Percentiles rank a stretch among this genome's conserved stretches.
phyloP scores from a whole-genome alignment of 305 asterid genomes.

The Ilex paraguariensis region DNA sequence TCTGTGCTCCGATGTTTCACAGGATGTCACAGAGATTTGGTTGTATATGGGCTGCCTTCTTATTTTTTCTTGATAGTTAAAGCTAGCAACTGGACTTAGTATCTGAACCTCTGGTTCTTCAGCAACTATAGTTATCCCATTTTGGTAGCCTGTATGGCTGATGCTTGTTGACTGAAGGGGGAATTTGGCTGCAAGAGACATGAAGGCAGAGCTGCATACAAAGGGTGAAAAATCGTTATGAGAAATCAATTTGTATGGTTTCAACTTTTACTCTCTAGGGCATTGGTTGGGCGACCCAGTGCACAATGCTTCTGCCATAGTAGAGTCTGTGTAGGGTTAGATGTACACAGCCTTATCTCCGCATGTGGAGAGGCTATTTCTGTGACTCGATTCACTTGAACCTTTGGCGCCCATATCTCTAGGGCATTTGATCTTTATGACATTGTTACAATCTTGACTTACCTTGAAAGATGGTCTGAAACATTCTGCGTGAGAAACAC shows the following conservation, averaged over 20 bases:
- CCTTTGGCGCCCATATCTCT: too few species aligned
- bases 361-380: too few species aligned
- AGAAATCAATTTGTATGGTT: background rate
- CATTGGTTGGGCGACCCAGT: too few species aligned
- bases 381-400: too few species aligned
- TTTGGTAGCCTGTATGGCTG: constrained; percentile 22
- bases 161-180: constrained; percentile 37
- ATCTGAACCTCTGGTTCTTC: constrained; percentile 54
- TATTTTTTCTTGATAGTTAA: constrained; percentile 35
- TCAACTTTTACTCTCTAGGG: too few species aligned
- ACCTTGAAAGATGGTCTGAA: constrained; percentile 98
- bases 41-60: constrained; percentile 28
- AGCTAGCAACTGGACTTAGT: constrained; percentile 66
- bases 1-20: constrained; percentile 27
- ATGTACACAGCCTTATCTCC: too few species aligned
- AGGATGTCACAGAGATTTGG: constrained; percentile 37
- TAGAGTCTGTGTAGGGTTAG: too few species aligned
- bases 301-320: too few species aligned
- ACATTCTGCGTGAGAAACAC: constrained; percentile 97
- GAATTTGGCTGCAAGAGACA: constrained; percentile 87
- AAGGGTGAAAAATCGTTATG: constrained; percentile 1
- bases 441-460: constrained; percentile 1
- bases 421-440: too few species aligned
- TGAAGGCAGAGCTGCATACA: constrained; percentile 85
- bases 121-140: constrained; percentile 28